Conservation (phyloP, 768 basidiomycete species). For the Termitomyces sp. region DNA sequence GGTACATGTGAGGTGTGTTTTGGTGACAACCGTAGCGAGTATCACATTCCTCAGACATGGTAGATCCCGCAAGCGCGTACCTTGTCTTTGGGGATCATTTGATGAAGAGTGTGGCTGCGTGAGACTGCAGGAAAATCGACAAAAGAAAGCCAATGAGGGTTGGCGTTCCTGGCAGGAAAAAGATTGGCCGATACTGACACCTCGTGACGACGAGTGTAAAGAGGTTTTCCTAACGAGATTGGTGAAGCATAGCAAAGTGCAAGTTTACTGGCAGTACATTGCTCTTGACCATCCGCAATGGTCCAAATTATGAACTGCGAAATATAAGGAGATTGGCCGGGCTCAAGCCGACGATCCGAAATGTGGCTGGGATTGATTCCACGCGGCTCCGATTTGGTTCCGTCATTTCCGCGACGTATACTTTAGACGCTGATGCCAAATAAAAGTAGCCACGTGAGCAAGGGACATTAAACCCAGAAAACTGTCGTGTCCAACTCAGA, state of each 20-base stretch:
- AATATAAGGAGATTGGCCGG: no score
- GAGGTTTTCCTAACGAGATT: neutral
- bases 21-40: constrained; percentile 9
- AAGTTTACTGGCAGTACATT: no score
- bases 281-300: no score
- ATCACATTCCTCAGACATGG: constrained; percentile 12
- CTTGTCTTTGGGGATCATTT: neutral
- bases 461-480: neutral
- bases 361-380: no score
- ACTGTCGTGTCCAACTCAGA: neutral
- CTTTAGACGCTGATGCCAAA: neutral
- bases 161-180: constrained; percentile 9
- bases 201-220: no score
- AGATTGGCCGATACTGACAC: constrained; percentile 11
- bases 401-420: neutral
- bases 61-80: constrained; percentile 15
- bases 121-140: constrained; percentile 1
- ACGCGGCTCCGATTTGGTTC: no score
- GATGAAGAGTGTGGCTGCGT: constrained; percentile 9
- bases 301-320: no score
- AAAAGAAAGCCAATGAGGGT: constrained; percentile 13
- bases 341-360: no score
- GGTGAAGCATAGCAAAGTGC: no score
- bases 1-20: neutral
- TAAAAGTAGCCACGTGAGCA: constrained; percentile 1